Conservation (phyloP, 805 yeast genomes). For the Suhomyces vadensis region DNA sequence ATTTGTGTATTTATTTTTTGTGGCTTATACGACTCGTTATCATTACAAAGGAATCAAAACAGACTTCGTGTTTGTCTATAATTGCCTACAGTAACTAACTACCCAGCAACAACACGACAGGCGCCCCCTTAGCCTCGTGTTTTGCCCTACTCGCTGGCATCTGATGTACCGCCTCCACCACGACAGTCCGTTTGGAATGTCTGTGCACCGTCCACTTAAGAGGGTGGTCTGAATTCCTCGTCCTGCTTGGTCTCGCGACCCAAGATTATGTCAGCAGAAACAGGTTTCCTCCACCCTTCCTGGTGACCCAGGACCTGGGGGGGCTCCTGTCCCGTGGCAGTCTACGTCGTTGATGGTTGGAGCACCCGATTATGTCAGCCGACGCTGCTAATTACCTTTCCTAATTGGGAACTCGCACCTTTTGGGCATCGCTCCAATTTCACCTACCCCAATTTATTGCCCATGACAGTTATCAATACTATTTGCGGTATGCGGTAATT, state of each 20-base stretch:
- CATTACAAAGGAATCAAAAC: not conserved
- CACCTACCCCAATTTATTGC: no score
- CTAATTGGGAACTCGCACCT: conserved; percentile 7
- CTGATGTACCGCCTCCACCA: no score
- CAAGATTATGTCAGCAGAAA: no score
- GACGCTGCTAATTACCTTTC: conserved; percentile 6
- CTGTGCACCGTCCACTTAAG: not conserved
- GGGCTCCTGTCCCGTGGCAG: not conserved
- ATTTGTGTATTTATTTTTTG: not conserved
- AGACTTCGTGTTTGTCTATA: conserved; percentile 1
- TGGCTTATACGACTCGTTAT: not conserved
- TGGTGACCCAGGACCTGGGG: no score
- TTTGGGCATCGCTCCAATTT: no score
- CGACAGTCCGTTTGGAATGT: no score
- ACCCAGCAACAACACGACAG: not conserved
- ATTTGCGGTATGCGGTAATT: no score
- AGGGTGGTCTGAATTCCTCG: not conserved
- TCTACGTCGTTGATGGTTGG: no score
- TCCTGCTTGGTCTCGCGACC: no score
- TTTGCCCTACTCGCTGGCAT: conserved; percentile 1
- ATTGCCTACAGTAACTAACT: not conserved
- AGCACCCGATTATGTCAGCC: not conserved
- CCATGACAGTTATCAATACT: no score
- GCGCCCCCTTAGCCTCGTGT: not conserved
- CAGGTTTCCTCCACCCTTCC: no score